Evolutionary conservation across 2,329 filamentous ascomycete species (phyloP), one percentile per base, ranked within the genome.

Genomic region (Teratosphaeriaceae sp.): DNA sequence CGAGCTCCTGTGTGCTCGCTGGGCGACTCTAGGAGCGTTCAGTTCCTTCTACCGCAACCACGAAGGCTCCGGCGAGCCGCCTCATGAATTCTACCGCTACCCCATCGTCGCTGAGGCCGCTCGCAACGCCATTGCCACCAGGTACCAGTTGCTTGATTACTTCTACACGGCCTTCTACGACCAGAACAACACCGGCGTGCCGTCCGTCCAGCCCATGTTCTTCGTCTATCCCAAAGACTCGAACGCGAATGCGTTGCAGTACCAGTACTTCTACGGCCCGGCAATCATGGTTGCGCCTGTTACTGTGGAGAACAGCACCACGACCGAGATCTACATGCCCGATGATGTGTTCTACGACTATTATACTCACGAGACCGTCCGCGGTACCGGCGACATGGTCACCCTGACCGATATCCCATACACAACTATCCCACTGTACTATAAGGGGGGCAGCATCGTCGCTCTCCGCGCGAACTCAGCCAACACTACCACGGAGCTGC

Each of bases 131-230:
- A 87, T 89, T 53, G 74, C 75, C 22, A 79, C 80, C 37, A 76
- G 85, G n/a, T 89, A 89, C 66, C 73, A 76, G 23, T 70, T 89
- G n/a, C 70, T 89, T 11, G 85, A 88, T 56, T 89, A 89, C 65
- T 72, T 86, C 46, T 89, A 90, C 69, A 88, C 85, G 1, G 78
- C 80, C 0, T 70, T 88, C 52, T 70, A 80, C 58, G 65, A 67
- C 44, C 76, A 85, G 59, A 74, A 71, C 22, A 56, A 69, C 15
- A 73, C 75, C 33, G 85, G 85, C 24, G 74, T 72, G 1, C 84
- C 85, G 0, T 69, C 80, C 49, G 67, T 88, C 42, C 79, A 79
- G 53, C 85, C 85, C 0, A 63, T 88, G 43, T 87, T 84, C 65
- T 90, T 81, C 67, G 59, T 78, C 21, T 89, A 88, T 59, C 84